Conservation (phyloP, 805 yeast species). For the Yamadazyma akitaensis region DNA sequence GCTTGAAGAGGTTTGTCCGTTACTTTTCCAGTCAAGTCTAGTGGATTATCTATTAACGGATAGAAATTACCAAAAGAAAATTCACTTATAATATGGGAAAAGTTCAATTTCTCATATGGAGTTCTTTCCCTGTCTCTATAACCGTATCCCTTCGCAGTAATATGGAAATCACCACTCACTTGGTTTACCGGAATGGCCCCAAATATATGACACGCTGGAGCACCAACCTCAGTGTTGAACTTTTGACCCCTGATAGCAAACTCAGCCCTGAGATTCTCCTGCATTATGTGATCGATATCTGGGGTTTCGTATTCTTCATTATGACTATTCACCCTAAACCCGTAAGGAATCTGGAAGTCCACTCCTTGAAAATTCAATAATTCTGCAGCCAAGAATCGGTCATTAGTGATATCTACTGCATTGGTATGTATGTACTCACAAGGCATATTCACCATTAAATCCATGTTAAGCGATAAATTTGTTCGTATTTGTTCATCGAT, state of each 20-base stretch:
- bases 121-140: slow-evolving; percentile 48
- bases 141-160: slow-evolving; percentile 74
- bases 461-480: slow-evolving; percentile 69
- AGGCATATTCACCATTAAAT: slow-evolving; percentile 78
- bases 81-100: slow-evolving; percentile 82
- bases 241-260: slow-evolving; percentile 46
- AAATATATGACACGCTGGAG: slow-evolving; percentile 81
- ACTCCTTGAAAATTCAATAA: slow-evolving; percentile 68
- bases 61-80: slow-evolving; percentile 88
- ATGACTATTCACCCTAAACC: slow-evolving; percentile 41
- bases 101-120: slow-evolving; percentile 55
- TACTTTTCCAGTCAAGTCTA: slow-evolving; percentile 67
- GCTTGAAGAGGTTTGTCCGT: slow-evolving; percentile 48
- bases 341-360: slow-evolving; percentile 38
- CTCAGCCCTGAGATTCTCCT: slow-evolving; percentile 64
- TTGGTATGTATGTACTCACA: slow-evolving; percentile 74
- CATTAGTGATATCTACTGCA: slow-evolving; percentile 74
- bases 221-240: slow-evolving; percentile 39
- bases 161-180: slow-evolving; percentile 81
- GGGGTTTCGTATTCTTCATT: slow-evolving; percentile 51
- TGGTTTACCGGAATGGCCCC: slow-evolving; percentile 83
- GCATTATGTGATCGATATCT: slow-evolving; percentile 62
- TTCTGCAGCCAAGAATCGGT: slow-evolving; percentile 75
- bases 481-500: slow-evolving; percentile 63
- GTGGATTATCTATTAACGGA: slow-evolving; percentile 84